These are phyloP conservation scores for Neoarthrinium moseri DNA, from an alignment of 2,329 filamentous ascomycete species.

Conservation along the genomic window DNA sequence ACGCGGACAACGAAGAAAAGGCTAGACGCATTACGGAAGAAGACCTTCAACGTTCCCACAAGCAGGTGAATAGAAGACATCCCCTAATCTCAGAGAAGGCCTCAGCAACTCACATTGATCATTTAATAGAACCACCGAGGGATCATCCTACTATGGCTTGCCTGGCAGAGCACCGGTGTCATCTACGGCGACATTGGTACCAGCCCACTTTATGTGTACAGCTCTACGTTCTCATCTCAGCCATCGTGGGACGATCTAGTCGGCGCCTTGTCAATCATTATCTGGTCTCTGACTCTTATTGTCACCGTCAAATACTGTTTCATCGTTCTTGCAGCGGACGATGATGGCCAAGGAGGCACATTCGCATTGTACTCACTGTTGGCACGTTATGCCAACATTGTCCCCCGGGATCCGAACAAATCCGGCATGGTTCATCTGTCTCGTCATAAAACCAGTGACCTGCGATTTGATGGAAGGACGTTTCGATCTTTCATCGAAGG, in stretches of 20 bases:
- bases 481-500: conserved; percentile 55
- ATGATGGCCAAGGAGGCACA: conserved; percentile 67
- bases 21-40: conserved; percentile 9
- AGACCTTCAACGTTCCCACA: conserved; percentile 5
- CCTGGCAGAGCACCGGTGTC: conserved; percentile 61
- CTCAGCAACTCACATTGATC: not conserved
- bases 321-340: conserved; percentile 62
- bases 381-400: conserved; percentile 56
- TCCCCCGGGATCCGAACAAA: conserved; percentile 53
- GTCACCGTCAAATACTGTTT: conserved; percentile 65
- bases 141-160: conserved; percentile 36
- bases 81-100: too few species aligned
- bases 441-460: conserved; percentile 51
- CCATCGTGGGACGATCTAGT: conserved; percentile 57
- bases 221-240: conserved; percentile 56
- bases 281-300: conserved; percentile 65
- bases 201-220: conserved; percentile 65
- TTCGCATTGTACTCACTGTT: conserved; percentile 65
- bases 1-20: conserved; percentile 8
- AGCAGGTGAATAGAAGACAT: too few species aligned
- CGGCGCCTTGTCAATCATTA: conserved; percentile 62
- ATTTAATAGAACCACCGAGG: conserved; percentile 5
- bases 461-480: conserved; percentile 46
- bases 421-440: conserved; percentile 52
- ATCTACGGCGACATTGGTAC: conserved; percentile 66